phyloP scores from a whole-genome alignment of 2,329 filamentous ascomycete genomes.

The Myriosclerotinia duriaeana region DNA sequence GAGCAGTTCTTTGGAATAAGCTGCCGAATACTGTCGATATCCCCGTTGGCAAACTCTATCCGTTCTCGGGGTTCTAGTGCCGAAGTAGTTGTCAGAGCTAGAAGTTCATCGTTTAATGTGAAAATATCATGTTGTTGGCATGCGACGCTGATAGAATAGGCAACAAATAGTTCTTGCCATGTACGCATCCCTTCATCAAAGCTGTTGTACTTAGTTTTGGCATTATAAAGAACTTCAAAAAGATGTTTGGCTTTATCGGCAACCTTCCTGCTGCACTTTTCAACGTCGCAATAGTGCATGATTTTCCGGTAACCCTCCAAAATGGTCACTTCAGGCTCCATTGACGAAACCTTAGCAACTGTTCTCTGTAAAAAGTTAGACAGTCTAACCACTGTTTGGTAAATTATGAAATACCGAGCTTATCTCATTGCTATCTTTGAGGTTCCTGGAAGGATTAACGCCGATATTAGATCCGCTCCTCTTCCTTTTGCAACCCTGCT shows the following conservation, averaged over 20 bases:
- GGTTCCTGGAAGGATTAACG: no score
- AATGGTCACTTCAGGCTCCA: neutral
- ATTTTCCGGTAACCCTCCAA: neutral
- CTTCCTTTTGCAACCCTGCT: no score
- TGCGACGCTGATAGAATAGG: neutral
- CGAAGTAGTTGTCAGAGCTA: neutral
- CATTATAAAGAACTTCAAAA: neutral
- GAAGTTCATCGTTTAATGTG: neutral
- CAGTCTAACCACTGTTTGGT: no score
- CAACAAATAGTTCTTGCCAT: neutral
- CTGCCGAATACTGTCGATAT: no score
- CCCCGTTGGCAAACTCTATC: no score
- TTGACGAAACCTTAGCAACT: no score
- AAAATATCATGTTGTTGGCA: neutral
- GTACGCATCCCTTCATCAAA: neutral
- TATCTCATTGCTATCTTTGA: no score
- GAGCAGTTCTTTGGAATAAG: no score
- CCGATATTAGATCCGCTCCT: no score
- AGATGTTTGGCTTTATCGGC: neutral
- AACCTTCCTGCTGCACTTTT: neutral
- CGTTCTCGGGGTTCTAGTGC: no score
- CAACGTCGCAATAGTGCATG: neutral
- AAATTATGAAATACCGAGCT: no score
- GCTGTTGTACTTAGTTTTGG: no score
- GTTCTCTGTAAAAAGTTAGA: neutral